Evolutionary conservation across 2,329 filamentous ascomycete species (phyloP).

Genomic region (Alternaria burnsii): DNA sequence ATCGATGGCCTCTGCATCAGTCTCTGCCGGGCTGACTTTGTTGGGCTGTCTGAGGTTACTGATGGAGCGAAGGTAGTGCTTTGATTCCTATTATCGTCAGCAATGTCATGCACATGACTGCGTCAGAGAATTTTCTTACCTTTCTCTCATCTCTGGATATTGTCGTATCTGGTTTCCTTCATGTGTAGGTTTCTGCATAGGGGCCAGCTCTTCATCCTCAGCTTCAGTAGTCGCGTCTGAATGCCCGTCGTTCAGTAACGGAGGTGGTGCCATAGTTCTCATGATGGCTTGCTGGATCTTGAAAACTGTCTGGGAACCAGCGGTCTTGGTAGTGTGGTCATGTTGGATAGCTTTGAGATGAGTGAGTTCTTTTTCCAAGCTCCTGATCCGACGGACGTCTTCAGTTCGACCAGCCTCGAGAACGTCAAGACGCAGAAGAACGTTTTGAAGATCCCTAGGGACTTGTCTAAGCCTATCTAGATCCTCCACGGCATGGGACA

Average conservation of each 20-base stretch:
- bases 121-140: conserved; percentile 1
- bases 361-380: conserved; percentile 19
- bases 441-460: conserved; percentile 3
- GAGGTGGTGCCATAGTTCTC: neutral
- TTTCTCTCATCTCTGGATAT: conserved; percentile 1
- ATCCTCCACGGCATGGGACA: conserved; percentile 20
- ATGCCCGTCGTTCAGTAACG: neutral
- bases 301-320: neutral
- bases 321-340: neutral
- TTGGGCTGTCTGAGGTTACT: conserved; percentile 8
- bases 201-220: conserved; percentile 15
- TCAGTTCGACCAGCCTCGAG: conserved; percentile 20
- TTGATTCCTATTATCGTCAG: conserved; percentile 13
- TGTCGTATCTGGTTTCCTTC: conserved; percentile 12
- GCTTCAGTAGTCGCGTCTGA: conserved; percentile 13
- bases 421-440: conserved; percentile 22
- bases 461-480: conserved; percentile 14
- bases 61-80: conserved; percentile 4
- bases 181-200: neutral
- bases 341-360: conserved; percentile 6
- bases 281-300: neutral
- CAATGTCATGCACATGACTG: neutral
- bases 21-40: conserved; percentile 26
- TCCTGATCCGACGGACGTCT: conserved; percentile 15
- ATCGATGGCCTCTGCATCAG: conserved; percentile 33